A percentile compares a stretch with the other conserved stretches of the same genome.
Evolutionary conservation across 176 grass and related monocot species (phyloP).

Genomic region (Thalia dealbata): DNA sequence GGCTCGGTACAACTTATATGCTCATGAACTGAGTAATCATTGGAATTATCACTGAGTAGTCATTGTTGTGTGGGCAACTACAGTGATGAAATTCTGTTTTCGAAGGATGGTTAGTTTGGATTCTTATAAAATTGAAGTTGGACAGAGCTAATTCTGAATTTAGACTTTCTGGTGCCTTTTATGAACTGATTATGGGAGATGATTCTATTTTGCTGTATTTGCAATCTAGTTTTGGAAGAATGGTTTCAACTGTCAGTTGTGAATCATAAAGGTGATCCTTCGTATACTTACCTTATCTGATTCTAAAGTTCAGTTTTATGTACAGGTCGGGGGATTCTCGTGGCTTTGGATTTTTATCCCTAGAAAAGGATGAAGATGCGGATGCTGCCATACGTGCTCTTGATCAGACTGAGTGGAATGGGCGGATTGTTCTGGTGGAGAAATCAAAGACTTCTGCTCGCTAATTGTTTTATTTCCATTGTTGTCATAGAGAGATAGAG

Average conservation of each 20-base stretch:
- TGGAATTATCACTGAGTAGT: background rate
- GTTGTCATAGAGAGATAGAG: background rate
- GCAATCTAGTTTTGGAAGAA: background rate
- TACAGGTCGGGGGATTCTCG: conserved; percentile 66
- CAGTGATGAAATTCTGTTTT: background rate
- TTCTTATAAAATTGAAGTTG: background rate
- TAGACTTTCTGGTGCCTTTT: background rate
- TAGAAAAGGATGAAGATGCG: conserved; percentile 79
- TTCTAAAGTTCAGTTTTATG: conserved; percentile 17
- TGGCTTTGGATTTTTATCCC: conserved; percentile 73
- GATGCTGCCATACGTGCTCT: conserved; percentile 83
- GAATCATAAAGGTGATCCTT: background rate
- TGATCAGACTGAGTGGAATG: conserved; percentile 71
- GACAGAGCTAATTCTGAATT: background rate
- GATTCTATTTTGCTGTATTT: background rate
- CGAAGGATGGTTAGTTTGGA: background rate
- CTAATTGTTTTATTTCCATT: conserved; percentile 32
- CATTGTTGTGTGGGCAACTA: no score
- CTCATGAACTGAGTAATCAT: background rate
- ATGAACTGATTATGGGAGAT: background rate
- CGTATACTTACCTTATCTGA: background rate
- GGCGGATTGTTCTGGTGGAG: conserved; percentile 83
- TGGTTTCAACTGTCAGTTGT: background rate
- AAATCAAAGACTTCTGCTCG: conserved; percentile 60
- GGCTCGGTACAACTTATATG: background rate